Evolutionary conservation across 352 stramenopile genomes (phyloP).

Genomic region (Phytophthora hybrid): DNA sequence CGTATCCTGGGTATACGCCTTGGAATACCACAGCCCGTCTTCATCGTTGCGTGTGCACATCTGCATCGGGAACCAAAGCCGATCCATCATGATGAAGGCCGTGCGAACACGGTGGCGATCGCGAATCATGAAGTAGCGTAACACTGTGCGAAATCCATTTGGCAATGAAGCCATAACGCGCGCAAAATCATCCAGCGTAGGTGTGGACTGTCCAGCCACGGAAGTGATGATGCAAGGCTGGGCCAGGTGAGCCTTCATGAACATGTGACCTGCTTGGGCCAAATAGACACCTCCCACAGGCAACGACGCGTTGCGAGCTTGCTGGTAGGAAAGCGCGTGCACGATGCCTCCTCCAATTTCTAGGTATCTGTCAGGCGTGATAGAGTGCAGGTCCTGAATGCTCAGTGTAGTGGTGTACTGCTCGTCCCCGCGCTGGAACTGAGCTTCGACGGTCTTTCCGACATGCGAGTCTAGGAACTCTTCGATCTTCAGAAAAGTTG

Average conservation of each 20-base stretch:
- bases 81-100: constrained; percentile 91
- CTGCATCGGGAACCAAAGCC: constrained; percentile 91
- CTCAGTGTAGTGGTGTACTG: constrained; percentile 53
- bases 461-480: constrained; percentile 79
- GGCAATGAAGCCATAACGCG: constrained; percentile 72
- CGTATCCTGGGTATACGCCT: constrained; percentile 30
- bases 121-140: constrained; percentile 89
- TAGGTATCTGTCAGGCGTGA: constrained; percentile 86
- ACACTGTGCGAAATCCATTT: constrained; percentile 82
- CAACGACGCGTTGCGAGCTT: constrained; percentile 86
- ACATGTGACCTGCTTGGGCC: constrained; percentile 91
- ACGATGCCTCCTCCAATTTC: constrained; percentile 89
- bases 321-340: constrained; percentile 90
- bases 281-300: constrained; percentile 83
- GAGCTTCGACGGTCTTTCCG: constrained; percentile 64
- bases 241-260: constrained; percentile 88
- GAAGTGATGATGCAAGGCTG: constrained; percentile 90
- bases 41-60: constrained; percentile 78
- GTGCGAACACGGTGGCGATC: constrained; percentile 88
- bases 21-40: constrained; percentile 77
- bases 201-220: constrained; percentile 81
- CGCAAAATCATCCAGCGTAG: constrained; percentile 86
- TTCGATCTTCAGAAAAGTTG: constrained; percentile 89
- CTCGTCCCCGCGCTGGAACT: constrained; percentile 81
- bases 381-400: constrained; percentile 82